These are phyloP conservation scores for Coemansia sp. DNA, from an alignment of 192 early-diverging fungal genomes.

Conservation along the genomic window DNA sequence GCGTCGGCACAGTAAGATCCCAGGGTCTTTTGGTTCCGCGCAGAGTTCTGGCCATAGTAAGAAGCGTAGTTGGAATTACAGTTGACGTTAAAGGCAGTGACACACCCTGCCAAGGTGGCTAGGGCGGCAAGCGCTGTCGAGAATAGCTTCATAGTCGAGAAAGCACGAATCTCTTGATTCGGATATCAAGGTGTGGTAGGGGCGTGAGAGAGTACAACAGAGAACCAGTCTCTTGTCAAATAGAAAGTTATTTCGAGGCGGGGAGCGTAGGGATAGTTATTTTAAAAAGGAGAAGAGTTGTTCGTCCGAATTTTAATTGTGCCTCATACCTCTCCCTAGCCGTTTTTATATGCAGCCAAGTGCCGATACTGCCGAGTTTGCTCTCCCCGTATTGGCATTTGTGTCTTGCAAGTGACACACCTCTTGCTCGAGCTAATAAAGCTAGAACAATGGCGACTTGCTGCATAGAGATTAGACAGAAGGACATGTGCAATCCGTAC, in stretches of 20 bases:
- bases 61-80: constrained; percentile 51
- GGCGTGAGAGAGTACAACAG: not conserved
- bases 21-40: constrained; percentile 39
- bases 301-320: not conserved
- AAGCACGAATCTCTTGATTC: not conserved
- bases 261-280: not conserved
- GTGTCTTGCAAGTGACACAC: not conserved
- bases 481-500: not conserved
- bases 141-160: constrained; percentile 12
- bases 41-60: constrained; percentile 55
- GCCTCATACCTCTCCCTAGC: not conserved
- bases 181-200: not conserved
- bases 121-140: constrained; percentile 3
- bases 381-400: not conserved
- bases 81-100: constrained; percentile 31
- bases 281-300: not conserved
- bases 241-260: too few species aligned
- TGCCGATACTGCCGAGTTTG: not conserved
- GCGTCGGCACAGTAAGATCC: constrained; percentile 62
- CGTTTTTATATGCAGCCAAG: not conserved
- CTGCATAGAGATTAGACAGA: constrained; percentile 1
- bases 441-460: not conserved
- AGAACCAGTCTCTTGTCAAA: constrained; percentile 2
- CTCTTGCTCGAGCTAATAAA: not conserved
- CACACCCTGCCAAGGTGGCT: constrained; percentile 1